A percentile compares a stretch with the other conserved stretches of the same genome.
These are phyloP conservation scores for Ustilago xerochloae DNA, from an alignment of 1,284 basidiomycete genomes.

Conservation along the genomic window DNA sequence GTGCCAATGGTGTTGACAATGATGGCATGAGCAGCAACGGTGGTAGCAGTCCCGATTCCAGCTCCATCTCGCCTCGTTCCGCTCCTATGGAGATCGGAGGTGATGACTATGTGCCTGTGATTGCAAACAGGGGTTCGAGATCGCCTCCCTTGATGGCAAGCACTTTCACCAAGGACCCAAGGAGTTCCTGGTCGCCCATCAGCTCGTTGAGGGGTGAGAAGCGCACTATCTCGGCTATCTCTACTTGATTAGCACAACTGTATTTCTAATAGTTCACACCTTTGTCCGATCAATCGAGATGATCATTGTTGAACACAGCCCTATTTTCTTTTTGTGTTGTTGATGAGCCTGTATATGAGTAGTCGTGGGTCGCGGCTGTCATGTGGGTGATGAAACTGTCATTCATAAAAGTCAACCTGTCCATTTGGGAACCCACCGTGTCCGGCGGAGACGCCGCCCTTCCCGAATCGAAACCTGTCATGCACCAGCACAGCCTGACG, in stretches of 20 bases:
- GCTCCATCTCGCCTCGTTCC: constrained; percentile 34
- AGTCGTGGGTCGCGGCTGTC: no score
- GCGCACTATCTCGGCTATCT: constrained; percentile 26
- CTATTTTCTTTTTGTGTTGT: background rate
- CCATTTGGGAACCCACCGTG: no score
- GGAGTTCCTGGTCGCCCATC: constrained; percentile 41
- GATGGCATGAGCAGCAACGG: constrained; percentile 32
- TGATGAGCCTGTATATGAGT: background rate
- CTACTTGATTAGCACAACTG: constrained; percentile 14
- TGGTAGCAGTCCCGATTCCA: constrained; percentile 39
- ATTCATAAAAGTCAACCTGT: no score
- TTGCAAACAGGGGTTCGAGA: constrained; percentile 21
- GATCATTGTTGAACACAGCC: constrained; percentile 2
- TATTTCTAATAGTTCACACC: constrained; percentile 6
- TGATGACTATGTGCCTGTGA: constrained; percentile 30
- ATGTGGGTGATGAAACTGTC: no score
- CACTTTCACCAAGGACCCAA: constrained; percentile 30
- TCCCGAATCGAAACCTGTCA: no score
- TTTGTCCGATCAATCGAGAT: background rate
- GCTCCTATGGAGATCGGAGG: constrained; percentile 24
- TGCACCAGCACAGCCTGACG: no score
- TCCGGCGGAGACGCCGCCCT: no score
- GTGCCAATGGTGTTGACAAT: constrained; percentile 11
- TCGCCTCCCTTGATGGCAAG: constrained; percentile 22
- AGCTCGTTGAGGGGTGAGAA: constrained; percentile 42